Conservation (phyloP, 2,329 filamentous ascomycete genomes). For the Diaporthe sp. region DNA sequence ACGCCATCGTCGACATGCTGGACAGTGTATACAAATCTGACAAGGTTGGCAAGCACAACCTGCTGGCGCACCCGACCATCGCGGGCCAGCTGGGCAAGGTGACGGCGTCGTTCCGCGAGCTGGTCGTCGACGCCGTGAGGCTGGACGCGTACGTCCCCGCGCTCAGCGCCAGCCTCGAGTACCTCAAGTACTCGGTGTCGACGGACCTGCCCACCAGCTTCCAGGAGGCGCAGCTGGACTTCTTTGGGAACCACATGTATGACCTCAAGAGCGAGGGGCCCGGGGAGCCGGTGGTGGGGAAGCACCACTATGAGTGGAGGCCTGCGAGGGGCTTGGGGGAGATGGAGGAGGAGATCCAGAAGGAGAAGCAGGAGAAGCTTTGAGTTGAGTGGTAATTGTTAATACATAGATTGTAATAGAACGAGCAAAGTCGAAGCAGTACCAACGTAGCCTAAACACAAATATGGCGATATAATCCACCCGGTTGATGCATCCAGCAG, state of each 20-base stretch:
- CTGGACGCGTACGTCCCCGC: conserved; percentile 72
- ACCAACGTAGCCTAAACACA: neutral
- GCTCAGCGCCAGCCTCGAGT: conserved; percentile 74
- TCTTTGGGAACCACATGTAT: conserved; percentile 77
- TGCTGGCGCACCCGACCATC: conserved; percentile 53
- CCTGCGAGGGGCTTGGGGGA: conserved; percentile 49
- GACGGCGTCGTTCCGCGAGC: conserved; percentile 66
- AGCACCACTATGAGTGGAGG: conserved; percentile 75
- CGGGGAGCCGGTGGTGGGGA: conserved; percentile 66
- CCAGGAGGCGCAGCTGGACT: conserved; percentile 79
- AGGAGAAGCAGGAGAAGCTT: neutral
- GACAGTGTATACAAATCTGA: conserved; percentile 56
- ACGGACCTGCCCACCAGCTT: conserved; percentile 75
- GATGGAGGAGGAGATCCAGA: conserved; percentile 3
- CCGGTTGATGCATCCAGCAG: neutral
- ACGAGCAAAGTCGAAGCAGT: neutral
- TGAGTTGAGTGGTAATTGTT: neutral
- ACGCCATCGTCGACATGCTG: conserved; percentile 74
- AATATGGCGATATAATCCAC: neutral
- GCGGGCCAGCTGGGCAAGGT: conserved; percentile 66
- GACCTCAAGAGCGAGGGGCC: conserved; percentile 69
- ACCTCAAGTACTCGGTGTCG: conserved; percentile 73
- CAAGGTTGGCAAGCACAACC: conserved; percentile 57
- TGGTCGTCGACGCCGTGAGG: conserved; percentile 67
- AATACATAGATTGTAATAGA: neutral